A percentile compares a stretch with the other conserved stretches of the same genome.
Evolutionary conservation across 2,329 filamentous ascomycete genomes (phyloP).

Genomic region (Aspergillus caelatus): DNA sequence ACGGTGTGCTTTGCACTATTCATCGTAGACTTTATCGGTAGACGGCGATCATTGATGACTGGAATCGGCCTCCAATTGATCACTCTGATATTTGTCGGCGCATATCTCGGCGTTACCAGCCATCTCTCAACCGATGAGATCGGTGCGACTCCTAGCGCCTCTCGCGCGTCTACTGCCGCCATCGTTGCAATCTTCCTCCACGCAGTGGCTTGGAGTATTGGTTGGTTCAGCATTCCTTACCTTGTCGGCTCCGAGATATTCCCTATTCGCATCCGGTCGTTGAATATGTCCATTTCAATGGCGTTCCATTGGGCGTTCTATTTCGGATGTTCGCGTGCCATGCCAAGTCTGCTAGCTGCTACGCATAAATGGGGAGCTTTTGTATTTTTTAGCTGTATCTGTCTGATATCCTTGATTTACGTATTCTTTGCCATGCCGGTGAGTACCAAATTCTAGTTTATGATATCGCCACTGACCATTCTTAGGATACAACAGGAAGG

Average conservation of each 20-base stretch:
- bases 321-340: slow-evolving; percentile 33
- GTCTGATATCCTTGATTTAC: slow-evolving; percentile 23
- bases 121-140: slow-evolving; percentile 17
- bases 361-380: slow-evolving; percentile 27
- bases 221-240: slow-evolving; percentile 46
- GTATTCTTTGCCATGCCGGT: slow-evolving; percentile 27
- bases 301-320: slow-evolving; percentile 50
- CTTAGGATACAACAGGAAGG: slow-evolving; percentile 23
- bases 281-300: slow-evolving; percentile 45
- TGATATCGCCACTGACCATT: neutral
- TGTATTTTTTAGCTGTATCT: slow-evolving; percentile 24
- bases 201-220: slow-evolving; percentile 49
- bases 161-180: slow-evolving; percentile 40
- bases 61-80: slow-evolving; percentile 44
- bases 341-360: slow-evolving; percentile 25
- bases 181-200: slow-evolving; percentile 51
- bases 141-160: slow-evolving; percentile 25
- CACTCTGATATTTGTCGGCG: slow-evolving; percentile 46
- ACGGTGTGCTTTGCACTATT: slow-evolving; percentile 48
- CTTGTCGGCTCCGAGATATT: slow-evolving; percentile 51
- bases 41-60: slow-evolving; percentile 42
- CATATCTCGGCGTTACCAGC: slow-evolving; percentile 40
- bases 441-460: neutral
- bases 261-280: slow-evolving; percentile 50
- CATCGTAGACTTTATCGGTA: slow-evolving; percentile 50